A percentile compares a stretch with the other conserved stretches of the same genome.
These are phyloP conservation scores for Candida easanensis DNA, from an alignment of 805 yeast species.

Conservation along the genomic window DNA sequence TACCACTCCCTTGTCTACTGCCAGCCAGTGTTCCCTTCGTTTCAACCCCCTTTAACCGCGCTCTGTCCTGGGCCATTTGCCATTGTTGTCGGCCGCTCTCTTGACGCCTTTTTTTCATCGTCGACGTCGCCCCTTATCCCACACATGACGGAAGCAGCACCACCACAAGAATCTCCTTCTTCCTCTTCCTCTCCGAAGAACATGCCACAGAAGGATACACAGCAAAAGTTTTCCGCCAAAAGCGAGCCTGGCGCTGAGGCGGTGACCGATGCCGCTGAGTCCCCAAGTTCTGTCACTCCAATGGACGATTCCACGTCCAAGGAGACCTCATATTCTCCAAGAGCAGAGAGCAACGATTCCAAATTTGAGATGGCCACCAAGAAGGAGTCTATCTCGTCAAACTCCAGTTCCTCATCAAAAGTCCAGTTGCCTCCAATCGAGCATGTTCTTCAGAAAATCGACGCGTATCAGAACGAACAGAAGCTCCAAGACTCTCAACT, in stretches of 20 bases:
- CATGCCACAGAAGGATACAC: too few relatives aligned
- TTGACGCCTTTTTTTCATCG: conserved; percentile 11
- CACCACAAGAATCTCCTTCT: conserved; percentile 1
- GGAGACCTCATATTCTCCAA: too few relatives aligned
- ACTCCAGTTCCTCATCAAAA: not conserved
- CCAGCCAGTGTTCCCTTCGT: not conserved
- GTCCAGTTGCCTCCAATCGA: conserved; percentile 25
- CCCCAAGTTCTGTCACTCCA: too few relatives aligned
- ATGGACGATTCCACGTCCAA: too few relatives aligned
- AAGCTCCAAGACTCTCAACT: conserved; percentile 29
- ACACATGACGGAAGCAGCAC: not conserved
- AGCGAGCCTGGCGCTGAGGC: too few relatives aligned
- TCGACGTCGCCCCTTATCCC: not conserved
- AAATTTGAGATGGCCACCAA: not conserved
- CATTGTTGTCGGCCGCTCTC: conserved; percentile 4
- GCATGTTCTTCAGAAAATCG: conserved; percentile 25
- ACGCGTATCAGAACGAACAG: conserved; percentile 27
- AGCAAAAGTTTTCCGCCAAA: not conserved
- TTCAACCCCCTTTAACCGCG: not conserved
- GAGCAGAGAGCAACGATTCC: not conserved
- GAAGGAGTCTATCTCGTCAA: not conserved
- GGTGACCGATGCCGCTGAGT: too few relatives aligned
- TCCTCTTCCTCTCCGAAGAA: too few relatives aligned
- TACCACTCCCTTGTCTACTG: not conserved
- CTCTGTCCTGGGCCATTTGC: not conserved